phyloP scores from a whole-genome alignment of 2,329 filamentous ascomycete species.

The Amphichorda felina region DNA sequence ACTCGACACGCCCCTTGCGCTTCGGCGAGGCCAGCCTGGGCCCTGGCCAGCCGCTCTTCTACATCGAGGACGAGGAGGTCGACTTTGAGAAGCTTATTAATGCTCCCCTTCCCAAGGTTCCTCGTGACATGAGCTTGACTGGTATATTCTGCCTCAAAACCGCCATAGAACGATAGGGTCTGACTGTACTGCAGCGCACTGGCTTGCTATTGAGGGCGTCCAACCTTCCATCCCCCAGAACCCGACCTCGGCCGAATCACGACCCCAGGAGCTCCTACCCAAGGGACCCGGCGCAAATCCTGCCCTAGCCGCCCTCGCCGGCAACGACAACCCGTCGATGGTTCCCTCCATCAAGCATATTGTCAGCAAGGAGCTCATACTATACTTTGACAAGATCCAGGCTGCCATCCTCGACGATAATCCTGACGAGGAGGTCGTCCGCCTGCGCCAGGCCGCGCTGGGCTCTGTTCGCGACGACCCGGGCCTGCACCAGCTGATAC shows the following conservation, averaged over 20 bases:
- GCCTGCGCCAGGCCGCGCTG: slow-evolving; percentile 71
- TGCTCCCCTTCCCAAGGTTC: slow-evolving; percentile 86
- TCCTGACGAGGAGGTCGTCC: slow-evolving; percentile 62
- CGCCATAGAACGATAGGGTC: not conserved
- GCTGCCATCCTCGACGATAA: slow-evolving; percentile 78
- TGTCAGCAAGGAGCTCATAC: slow-evolving; percentile 85
- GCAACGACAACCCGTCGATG: slow-evolving; percentile 63
- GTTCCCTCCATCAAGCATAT: slow-evolving; percentile 84
- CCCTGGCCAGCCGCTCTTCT: slow-evolving; percentile 88
- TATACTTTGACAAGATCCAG: slow-evolving; percentile 95
- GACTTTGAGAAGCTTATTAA: slow-evolving; percentile 99
- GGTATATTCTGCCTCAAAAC: slow-evolving; percentile 35
- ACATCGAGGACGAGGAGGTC: slow-evolving; percentile 95
- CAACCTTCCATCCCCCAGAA: slow-evolving; percentile 96
- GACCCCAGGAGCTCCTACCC: slow-evolving; percentile 73
- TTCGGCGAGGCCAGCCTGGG: slow-evolving; percentile 93
- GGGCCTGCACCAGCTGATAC: slow-evolving; percentile 86
- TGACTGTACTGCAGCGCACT: slow-evolving; percentile 54
- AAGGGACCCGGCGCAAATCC: slow-evolving; percentile 86
- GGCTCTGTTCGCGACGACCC: slow-evolving; percentile 81
- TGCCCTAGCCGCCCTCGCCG: slow-evolving; percentile 67
- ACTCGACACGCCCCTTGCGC: slow-evolving; percentile 75
- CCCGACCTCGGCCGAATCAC: slow-evolving; percentile 73
- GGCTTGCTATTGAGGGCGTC: slow-evolving; percentile 94
- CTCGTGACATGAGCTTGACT: slow-evolving; percentile 83